Evolutionary conservation across 176 grass and related monocot genomes (phyloP).

Genomic region (Avena insularis): DNA sequence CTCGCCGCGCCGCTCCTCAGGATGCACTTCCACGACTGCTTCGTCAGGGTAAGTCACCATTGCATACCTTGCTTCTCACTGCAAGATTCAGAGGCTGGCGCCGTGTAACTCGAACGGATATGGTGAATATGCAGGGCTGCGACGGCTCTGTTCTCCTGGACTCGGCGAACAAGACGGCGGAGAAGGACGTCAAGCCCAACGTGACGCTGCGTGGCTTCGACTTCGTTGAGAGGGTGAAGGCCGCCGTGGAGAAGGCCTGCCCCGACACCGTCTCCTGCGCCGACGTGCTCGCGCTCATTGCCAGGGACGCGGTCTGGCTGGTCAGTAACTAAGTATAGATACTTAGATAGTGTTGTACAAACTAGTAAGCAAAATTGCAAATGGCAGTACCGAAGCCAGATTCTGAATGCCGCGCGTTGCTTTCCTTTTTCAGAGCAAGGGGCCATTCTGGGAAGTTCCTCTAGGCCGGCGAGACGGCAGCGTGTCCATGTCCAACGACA

Average conservation of each 20-base stretch:
- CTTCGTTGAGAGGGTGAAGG: constrained; percentile 76
- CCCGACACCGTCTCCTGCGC: constrained; percentile 84
- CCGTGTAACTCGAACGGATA: not conserved
- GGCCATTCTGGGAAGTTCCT: constrained; percentile 68
- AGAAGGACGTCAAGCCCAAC: constrained; percentile 77
- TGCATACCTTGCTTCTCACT: not conserved
- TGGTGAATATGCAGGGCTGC: constrained; percentile 56
- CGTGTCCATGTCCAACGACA: constrained; percentile 64
- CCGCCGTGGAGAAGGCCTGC: constrained; percentile 68
- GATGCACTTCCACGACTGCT: constrained; percentile 97
- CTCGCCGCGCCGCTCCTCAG: constrained; percentile 82
- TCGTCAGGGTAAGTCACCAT: constrained; percentile 66
- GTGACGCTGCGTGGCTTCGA: constrained; percentile 68
- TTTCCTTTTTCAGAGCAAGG: constrained; percentile 62
- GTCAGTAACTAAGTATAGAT: constrained; percentile 15
- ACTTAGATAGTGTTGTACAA: not conserved
- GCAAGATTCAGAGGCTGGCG: not conserved
- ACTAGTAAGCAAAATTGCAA: not conserved
- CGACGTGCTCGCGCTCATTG: constrained; percentile 71
- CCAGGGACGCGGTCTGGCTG: constrained; percentile 78
- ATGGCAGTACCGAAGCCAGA: not conserved
- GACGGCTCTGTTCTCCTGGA: constrained; percentile 82
- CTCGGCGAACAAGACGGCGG: constrained; percentile 47
- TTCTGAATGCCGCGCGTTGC: not conserved
- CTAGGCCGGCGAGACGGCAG: constrained; percentile 73